Base-by-base conservation (phyloP, 805 yeast genomes). In the Dipodascus albidus region DNA sequence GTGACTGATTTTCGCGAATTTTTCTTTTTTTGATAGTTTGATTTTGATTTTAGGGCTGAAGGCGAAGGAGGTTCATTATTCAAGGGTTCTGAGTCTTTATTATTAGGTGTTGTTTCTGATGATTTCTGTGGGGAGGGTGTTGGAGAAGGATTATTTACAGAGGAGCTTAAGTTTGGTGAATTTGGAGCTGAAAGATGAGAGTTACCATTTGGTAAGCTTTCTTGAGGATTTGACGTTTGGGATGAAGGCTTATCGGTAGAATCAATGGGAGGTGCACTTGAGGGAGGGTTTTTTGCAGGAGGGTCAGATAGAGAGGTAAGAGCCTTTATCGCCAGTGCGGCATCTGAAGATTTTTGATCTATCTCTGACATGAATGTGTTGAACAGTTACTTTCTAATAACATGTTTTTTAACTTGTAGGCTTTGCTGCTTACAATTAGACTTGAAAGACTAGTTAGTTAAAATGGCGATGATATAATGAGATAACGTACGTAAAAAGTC, bases 321-420 rank as follows among this genome's bases (percentile, higher is more conserved):
- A 38, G 44, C 44, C 20, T 14, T 38, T 14, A 38, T 17, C 20
- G 44, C 44, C 44, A 38, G 6, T 3, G 44, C 44, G 44, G 44
- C 44, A 14, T 38, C 44, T 14, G 44, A 38, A 14, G 44, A 14
- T 38, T 38, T 38, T 17, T 38, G 44, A 38, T 38, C 44, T 38
- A 38, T 38, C 44, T 38, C 44, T 38, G 44, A 38, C 44, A 38
- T 38, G 44, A 17, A 38, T 38, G 15, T 38, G 20, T 38, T 38
- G 20, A 38, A 14, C 15, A 17, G 44, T 38, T 17, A 38, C 44
- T n/a, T 17, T 38, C 44, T 38, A 6, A 14, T 38, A 17, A 38
- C 44, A 38, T 38, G 44, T 38, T 38, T 38, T 17, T n/a, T 11
- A 8, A n/a, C 4, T 27, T 27, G 33, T 27, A 27, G 11, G 33